A percentile compares a stretch with the other conserved stretches of the same genome.
Conservation (phyloP, 805 yeast species). For the Millerago galiae region DNA sequence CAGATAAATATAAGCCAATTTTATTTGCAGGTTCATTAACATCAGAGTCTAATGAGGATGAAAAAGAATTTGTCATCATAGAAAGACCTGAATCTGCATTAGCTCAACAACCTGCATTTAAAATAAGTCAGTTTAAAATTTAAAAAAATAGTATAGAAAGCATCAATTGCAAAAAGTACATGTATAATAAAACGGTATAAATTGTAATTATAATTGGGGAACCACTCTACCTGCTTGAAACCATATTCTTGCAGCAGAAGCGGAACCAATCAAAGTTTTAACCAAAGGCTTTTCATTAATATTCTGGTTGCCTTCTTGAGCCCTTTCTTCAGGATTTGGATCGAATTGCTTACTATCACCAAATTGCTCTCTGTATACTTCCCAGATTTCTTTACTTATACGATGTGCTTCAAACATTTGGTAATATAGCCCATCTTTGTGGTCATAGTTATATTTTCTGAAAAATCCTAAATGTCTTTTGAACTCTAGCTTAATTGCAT, state of each 20-base stretch:
- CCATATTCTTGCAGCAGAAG: conserved; percentile 63
- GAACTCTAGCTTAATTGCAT: conserved; percentile 34
- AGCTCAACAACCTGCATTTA: conserved; percentile 59
- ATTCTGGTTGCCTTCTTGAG: conserved; percentile 31
- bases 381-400: conserved; percentile 44
- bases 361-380: conserved; percentile 45
- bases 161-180: background rate
- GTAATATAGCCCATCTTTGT: conserved; percentile 51
- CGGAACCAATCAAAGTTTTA: conserved; percentile 55
- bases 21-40: conserved; percentile 51
- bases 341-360: conserved; percentile 48
- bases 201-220: conserved; percentile 24
- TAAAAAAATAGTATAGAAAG: conserved; percentile 1
- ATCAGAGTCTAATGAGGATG: conserved; percentile 15
- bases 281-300: conserved; percentile 31
- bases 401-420: conserved; percentile 53
- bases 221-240: conserved; percentile 59
- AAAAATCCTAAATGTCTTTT: conserved; percentile 51
- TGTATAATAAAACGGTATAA: too few species aligned
- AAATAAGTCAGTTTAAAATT: conserved; percentile 23
- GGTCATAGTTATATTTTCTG: conserved; percentile 50
- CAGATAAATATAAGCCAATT: conserved; percentile 69
- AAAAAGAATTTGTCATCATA: conserved; percentile 54
- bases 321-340: conserved; percentile 47
- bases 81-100: conserved; percentile 66